Evolutionary conservation across 148 eudicot genomes (phyloP).

Genomic region (Mesembryanthemum crystallinum): DNA sequence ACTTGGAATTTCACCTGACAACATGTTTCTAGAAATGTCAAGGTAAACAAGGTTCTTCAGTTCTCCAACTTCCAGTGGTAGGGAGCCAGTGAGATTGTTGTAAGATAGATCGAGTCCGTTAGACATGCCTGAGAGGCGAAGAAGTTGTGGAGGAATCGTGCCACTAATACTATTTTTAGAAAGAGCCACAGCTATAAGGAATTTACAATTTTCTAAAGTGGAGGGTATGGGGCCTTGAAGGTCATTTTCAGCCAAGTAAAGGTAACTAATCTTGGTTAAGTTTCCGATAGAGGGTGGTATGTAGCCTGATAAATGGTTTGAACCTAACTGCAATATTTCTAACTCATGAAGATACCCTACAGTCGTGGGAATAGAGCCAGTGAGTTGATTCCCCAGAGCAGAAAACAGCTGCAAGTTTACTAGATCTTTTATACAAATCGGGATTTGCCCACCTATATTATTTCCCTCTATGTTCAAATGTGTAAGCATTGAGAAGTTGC

Average conservation of each 20-base stretch:
- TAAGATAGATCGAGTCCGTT: background rate
- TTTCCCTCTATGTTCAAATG: background rate
- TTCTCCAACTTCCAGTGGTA: conserved; percentile 25
- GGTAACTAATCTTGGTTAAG: conserved; percentile 20
- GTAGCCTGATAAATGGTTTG: conserved; percentile 31
- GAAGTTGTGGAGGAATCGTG: conserved; percentile 25
- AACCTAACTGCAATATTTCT: background rate
- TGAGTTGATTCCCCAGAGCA: conserved; percentile 18
- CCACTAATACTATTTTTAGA: conserved; percentile 32
- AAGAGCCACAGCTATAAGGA: conserved; percentile 23
- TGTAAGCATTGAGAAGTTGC: conserved; percentile 34
- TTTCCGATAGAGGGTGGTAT: conserved; percentile 42
- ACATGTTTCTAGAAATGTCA: conserved; percentile 14
- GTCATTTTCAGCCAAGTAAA: conserved; percentile 21
- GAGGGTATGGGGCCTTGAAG: conserved; percentile 40
- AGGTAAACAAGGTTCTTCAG: background rate
- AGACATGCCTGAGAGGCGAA: too few relatives aligned
- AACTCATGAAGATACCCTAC: conserved; percentile 25
- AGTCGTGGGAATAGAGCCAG: conserved; percentile 29
- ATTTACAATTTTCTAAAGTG: conserved; percentile 34
- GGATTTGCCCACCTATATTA: conserved; percentile 29
- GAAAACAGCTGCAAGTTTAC: conserved; percentile 15
- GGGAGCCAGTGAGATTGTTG: conserved; percentile 21
- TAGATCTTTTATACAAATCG: conserved; percentile 28
- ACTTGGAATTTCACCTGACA: conserved; percentile 31